Conservation (phyloP, 306 rosid species). For the Lathyrus sativus region DNA sequence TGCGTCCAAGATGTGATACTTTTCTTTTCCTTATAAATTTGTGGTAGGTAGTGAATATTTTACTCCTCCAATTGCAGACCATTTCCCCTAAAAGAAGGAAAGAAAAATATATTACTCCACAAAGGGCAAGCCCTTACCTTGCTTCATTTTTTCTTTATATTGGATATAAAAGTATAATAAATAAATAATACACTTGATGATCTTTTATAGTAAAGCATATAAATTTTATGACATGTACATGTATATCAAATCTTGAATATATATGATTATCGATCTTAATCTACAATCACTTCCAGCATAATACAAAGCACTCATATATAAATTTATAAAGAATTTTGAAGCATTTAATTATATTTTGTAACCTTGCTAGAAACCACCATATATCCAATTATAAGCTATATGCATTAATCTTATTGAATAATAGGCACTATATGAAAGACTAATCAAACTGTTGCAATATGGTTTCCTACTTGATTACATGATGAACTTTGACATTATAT, state of each 20-base stretch:
- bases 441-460: slow-evolving; percentile 47
- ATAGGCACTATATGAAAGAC: slow-evolving; percentile 44
- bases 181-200: slow-evolving; percentile 13
- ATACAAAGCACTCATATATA: slow-evolving; percentile 7
- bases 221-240: background rate
- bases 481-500: slow-evolving; percentile 38
- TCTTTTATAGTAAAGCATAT: slow-evolving; percentile 8
- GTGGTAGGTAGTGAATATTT: slow-evolving; percentile 52
- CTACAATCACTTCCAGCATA: slow-evolving; percentile 12
- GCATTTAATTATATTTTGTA: slow-evolving; percentile 17
- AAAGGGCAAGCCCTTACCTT: background rate
- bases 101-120: background rate
- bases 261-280: background rate
- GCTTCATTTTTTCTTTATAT: slow-evolving; percentile 28
- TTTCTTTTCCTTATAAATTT: slow-evolving; percentile 33
- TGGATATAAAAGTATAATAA: slow-evolving; percentile 1
- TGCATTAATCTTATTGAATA: slow-evolving; percentile 42
- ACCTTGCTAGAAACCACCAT: slow-evolving; percentile 21
- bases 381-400: slow-evolving; percentile 36
- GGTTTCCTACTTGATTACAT: slow-evolving; percentile 59
- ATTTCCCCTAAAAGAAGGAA: slow-evolving; percentile 32
- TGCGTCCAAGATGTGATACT: slow-evolving; percentile 38
- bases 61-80: slow-evolving; percentile 35
- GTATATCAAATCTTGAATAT: slow-evolving; percentile 10
- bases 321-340: slow-evolving; percentile 9